Conservation (phyloP, 163 green algal species). For the Chlamydomonas reinhardtii region DNA sequence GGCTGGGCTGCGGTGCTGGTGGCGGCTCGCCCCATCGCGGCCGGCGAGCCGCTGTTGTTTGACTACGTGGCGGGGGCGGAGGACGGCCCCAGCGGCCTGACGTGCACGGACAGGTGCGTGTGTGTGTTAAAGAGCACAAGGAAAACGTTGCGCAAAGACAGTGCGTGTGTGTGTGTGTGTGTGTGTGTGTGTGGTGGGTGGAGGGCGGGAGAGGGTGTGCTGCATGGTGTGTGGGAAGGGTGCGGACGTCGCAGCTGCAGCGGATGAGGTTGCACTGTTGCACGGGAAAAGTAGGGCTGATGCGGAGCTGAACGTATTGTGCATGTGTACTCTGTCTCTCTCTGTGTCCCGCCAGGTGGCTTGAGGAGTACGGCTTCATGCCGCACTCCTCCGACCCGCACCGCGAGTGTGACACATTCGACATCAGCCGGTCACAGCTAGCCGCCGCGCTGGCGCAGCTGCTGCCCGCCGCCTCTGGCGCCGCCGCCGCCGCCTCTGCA, state of each 20-base stretch:
- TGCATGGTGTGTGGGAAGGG: background rate
- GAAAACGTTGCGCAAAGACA: too few relatives aligned
- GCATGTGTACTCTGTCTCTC: too few relatives aligned
- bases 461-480: background rate
- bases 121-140: too few relatives aligned
- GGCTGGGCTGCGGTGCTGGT: slow-evolving; percentile 12
- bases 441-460: background rate
- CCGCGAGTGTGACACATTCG: slow-evolving; percentile 28
- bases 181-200: too few relatives aligned
- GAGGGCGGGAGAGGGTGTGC: background rate
- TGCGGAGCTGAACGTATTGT: too few relatives aligned
- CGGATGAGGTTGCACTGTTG: too few relatives aligned
- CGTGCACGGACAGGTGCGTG: slow-evolving; percentile 23
- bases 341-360: slow-evolving; percentile 8
- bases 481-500: background rate
- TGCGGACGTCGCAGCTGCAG: too few relatives aligned
- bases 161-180: too few relatives aligned
- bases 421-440: background rate
- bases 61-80: slow-evolving; percentile 30
- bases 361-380: slow-evolving; percentile 44
- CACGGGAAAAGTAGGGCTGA: too few relatives aligned
- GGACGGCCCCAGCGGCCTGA: background rate
- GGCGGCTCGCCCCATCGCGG: background rate
- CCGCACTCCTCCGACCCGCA: background rate
- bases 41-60: slow-evolving; percentile 12